Evolutionary conservation across 257 asterid species (phyloP), one percentile per base, ranked within the genome.

Genomic region (Plantago ovata): DNA sequence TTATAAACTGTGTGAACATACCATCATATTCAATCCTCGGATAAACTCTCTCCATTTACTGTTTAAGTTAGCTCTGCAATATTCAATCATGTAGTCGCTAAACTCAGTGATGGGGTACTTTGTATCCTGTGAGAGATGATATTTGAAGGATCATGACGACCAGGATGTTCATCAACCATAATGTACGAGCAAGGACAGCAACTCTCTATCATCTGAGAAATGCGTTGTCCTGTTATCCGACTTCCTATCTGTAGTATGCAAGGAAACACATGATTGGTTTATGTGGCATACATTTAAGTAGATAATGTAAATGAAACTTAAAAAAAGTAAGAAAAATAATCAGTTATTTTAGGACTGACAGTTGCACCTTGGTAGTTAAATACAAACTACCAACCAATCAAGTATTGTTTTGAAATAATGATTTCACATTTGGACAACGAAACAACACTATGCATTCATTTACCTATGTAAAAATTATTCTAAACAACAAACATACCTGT

Each of bases 81-180:
- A 55, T 63, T 80, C 72, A 23, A 80, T 80, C 72, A 93, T 47
- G 67, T 69, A 75, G 59, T 77, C 72, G 56, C 84, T 63, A 72
- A 93, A 89, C 22, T 82, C 77, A 10, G 77, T 33, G 58, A 86
- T 67, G 44, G n/a, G n/a, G 77, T 71, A 60, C 87, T 69, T 48
- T 84, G 91, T 65, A 93, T 69, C 70, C 96, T 79, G 71, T 93
- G 95, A 14, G 99, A 82, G 42, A 84, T 81, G 64, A 84, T 84
- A 50, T 89, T 80, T 62, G 81, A 78, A 68, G 99, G 97, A 77
- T 93, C 99, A 51, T 86, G 97, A 52, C 99, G 95, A 53, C 88
- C 89, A n/a, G 95, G 89, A 69, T 93, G 99, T 60, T 72, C 80
- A 19, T 92, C 98, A 51, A 88, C 85, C 95, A 92, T 74, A 50